phyloP scores from a whole-genome alignment of 148 eudicot genomes.

The Camellia granthamiana region DNA sequence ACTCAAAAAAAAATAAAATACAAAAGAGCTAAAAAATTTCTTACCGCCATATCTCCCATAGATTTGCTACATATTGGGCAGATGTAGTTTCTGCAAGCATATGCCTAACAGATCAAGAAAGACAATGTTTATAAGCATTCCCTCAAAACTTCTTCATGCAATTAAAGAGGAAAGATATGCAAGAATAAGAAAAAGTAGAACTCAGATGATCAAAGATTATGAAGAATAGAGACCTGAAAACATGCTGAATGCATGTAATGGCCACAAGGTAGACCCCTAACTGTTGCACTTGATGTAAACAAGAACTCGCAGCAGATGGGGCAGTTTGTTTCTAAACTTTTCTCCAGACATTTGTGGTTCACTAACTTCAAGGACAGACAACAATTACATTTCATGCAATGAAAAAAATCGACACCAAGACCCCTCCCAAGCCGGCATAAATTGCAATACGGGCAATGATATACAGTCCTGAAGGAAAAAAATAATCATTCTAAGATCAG shows the following conservation, averaged over 20 bases:
- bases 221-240: constrained; percentile 61
- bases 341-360: constrained; percentile 91
- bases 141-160: not conserved
- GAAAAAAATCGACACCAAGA: constrained; percentile 85
- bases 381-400: constrained; percentile 93
- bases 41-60: constrained; percentile 95
- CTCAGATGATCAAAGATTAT: not conserved
- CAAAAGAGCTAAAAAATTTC: constrained; percentile 5
- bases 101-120: constrained; percentile 41
- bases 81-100: constrained; percentile 79
- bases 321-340: constrained; percentile 86
- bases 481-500: not conserved
- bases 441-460: constrained; percentile 90
- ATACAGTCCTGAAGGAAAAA: constrained; percentile 56
- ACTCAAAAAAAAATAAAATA: not conserved
- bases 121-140: not conserved
- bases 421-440: constrained; percentile 90
- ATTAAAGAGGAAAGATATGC: constrained; percentile 1
- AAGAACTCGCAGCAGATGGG: constrained; percentile 95
- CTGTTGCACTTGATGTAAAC: constrained; percentile 86
- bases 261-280: constrained; percentile 89
- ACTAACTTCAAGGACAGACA: constrained; percentile 66
- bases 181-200: not conserved
- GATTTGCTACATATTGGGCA: constrained; percentile 97
- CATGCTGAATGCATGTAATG: constrained; percentile 97